These are phyloP conservation scores for Verticillium tricorpus DNA, from an alignment of 2,329 filamentous ascomycete genomes.

Conservation along the genomic window DNA sequence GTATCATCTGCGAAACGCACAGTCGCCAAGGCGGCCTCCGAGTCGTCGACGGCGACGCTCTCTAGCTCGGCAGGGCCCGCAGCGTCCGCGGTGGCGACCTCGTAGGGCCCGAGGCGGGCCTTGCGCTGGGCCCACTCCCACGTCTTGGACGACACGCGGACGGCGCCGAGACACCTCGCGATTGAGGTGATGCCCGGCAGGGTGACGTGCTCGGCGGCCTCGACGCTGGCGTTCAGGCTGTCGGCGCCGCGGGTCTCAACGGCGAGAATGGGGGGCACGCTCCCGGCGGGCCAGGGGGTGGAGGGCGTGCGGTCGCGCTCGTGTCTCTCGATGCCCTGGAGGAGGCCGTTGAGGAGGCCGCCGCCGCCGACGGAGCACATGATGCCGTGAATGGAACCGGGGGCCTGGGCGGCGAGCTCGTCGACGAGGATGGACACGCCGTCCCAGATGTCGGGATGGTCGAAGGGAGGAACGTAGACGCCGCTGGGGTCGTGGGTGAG, in stretches of 20 bases:
- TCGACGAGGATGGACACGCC: conserved; percentile 58
- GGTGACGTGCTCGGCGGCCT: conserved; percentile 52
- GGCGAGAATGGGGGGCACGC: conserved; percentile 55
- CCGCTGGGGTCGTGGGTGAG: conserved; percentile 45
- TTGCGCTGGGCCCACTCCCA: conserved; percentile 56
- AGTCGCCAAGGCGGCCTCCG: conserved; percentile 74
- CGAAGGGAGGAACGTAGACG: conserved; percentile 67
- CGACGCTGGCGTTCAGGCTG: conserved; percentile 58
- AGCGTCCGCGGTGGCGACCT: conserved; percentile 5
- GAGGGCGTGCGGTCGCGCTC: background rate
- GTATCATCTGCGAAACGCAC: conserved; percentile 79
- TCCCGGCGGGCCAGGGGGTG: conserved; percentile 20
- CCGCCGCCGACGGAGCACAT: conserved; percentile 79
- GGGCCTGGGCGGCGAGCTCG: conserved; percentile 36
- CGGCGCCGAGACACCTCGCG: conserved; percentile 70
- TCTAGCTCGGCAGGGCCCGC: conserved; percentile 27
- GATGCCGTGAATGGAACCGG: conserved; percentile 51
- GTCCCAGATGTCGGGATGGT: conserved; percentile 63
- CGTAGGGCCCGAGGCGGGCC: conserved; percentile 1
- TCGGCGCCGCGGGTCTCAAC: conserved; percentile 74
- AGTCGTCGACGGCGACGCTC: conserved; percentile 64
- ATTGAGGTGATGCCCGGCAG: conserved; percentile 69
- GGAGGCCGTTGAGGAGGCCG: conserved; percentile 73
- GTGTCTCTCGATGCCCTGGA: conserved; percentile 57
- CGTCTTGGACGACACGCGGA: conserved; percentile 62